These are phyloP conservation scores for Psidium guajava DNA, from an alignment of 345 rosid species.

Conservation along the genomic window DNA sequence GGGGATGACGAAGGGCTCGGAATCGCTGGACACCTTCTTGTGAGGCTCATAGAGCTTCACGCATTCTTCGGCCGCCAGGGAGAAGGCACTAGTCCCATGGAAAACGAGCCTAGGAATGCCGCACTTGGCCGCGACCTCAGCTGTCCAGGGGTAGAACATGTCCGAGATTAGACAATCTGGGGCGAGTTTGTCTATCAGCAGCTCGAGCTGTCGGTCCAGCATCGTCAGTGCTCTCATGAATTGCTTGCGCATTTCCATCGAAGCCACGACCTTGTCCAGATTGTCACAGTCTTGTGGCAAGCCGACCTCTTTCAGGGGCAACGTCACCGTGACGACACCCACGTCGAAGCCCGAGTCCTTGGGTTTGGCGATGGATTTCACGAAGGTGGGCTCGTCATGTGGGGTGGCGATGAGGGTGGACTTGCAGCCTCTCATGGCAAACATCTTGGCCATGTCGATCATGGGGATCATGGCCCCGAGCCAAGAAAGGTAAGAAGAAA, in stretches of 20 bases:
- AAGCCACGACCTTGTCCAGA: background rate
- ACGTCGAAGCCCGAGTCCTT: constrained; percentile 5
- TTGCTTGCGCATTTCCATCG: background rate
- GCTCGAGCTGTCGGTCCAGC: constrained; percentile 18
- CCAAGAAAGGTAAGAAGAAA: constrained; percentile 25
- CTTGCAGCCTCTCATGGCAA: constrained; percentile 14
- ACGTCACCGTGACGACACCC: constrained; percentile 1
- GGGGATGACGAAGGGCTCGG: constrained; percentile 17
- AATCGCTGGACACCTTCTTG: constrained; percentile 10
- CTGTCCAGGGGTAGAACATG: constrained; percentile 21
- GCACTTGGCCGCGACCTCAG: constrained; percentile 8
- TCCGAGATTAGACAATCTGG: constrained; percentile 23
- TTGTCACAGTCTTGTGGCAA: constrained; percentile 13
- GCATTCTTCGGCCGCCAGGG: background rate
- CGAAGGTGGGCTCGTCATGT: constrained; percentile 3
- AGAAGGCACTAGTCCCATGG: constrained; percentile 20
- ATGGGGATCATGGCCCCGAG: constrained; percentile 23
- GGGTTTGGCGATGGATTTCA: background rate
- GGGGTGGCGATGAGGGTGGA: constrained; percentile 23
- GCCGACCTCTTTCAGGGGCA: constrained; percentile 13
- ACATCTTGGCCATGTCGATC: constrained; percentile 25
- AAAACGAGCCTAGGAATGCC: constrained; percentile 24
- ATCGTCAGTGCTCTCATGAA: background rate
- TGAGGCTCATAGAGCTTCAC: constrained; percentile 3
- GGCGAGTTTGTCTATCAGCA: background rate